These are phyloP conservation scores for Lentinula sp. DNA, from an alignment of 768 basidiomycete genomes.

Conservation along the genomic window DNA sequence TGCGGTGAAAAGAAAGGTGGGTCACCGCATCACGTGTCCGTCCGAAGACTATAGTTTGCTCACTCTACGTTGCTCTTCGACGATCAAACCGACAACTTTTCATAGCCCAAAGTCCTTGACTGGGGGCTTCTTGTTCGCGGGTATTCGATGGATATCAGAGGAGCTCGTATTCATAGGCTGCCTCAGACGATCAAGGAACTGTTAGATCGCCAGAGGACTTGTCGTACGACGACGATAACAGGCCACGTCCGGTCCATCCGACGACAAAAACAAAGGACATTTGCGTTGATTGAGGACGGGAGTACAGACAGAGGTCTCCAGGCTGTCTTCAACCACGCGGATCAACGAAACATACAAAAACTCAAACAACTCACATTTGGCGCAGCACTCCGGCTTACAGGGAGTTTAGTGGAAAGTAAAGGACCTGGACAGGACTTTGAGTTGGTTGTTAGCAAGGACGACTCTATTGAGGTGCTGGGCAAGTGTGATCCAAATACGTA, in stretches of 20 bases:
- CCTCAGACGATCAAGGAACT: too few species aligned
- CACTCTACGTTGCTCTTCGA: too few species aligned
- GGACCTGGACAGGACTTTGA: conserved; percentile 44
- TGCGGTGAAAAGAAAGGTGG: too few species aligned
- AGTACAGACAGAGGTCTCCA: conserved; percentile 68
- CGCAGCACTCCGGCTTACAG: conserved; percentile 32
- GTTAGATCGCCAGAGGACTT: too few species aligned
- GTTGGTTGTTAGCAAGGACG: conserved; percentile 26
- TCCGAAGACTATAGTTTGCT: too few species aligned
- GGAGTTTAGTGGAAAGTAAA: conserved; percentile 36
- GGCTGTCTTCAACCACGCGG: conserved; percentile 50
- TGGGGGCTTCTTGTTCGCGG: too few species aligned
- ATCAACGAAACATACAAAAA: conserved; percentile 6
- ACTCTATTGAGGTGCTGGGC: conserved; percentile 31
- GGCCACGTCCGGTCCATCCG: conserved; percentile 88
- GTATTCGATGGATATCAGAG: too few species aligned
- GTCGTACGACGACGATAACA: conserved; percentile 37
- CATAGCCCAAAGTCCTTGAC: too few species aligned
- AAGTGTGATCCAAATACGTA: conserved; percentile 41
- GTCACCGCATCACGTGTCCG: too few species aligned
- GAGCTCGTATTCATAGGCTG: background rate
- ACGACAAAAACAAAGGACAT: conserved; percentile 83
- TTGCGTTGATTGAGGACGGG: conserved; percentile 80
- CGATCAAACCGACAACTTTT: too few species aligned
- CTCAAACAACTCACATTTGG: conserved; percentile 28